phyloP scores from a whole-genome alignment of 2,329 filamentous ascomycete genomes.

The Ophiostoma ulmi region DNA sequence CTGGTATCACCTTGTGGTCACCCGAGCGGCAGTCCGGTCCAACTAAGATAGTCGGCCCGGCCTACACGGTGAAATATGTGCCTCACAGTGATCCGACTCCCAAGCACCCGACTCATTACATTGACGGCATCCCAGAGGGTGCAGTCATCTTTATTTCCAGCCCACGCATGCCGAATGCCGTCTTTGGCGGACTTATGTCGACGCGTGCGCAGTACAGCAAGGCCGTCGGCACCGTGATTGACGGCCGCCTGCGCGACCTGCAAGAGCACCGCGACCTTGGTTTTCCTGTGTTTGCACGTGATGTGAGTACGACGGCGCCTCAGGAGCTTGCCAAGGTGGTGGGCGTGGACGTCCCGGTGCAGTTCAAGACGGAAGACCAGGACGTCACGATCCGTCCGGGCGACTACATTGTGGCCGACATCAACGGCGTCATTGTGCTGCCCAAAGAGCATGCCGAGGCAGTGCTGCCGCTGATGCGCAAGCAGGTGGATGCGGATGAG shows the following conservation, averaged over 20 bases:
- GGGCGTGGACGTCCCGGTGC: constrained; percentile 40
- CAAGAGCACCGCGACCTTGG: constrained; percentile 48
- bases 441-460: constrained; percentile 38
- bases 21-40: constrained; percentile 46
- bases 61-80: constrained; percentile 51
- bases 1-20: constrained; percentile 51
- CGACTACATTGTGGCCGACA: constrained; percentile 43
- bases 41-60: constrained; percentile 51
- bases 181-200: constrained; percentile 52
- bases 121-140: constrained; percentile 45
- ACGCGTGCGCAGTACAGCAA: constrained; percentile 42
- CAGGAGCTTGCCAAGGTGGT: constrained; percentile 41
- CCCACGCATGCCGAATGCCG: constrained; percentile 45
- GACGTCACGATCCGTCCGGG: constrained; percentile 40
- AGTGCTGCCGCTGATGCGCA: constrained; percentile 40
- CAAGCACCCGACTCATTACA: constrained; percentile 45
- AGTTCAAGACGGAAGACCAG: constrained; percentile 37
- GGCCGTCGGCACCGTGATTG: constrained; percentile 47
- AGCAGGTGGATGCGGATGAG: constrained; percentile 41
- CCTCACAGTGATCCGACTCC: constrained; percentile 43
- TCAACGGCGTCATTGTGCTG: constrained; percentile 44
- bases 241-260: constrained; percentile 49
- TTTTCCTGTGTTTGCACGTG: constrained; percentile 45
- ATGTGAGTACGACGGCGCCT: constrained; percentile 43
- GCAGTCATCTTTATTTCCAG: constrained; percentile 49